Evolutionary conservation across 2,329 filamentous ascomycete genomes (phyloP), one percentile per base, ranked within the genome.

Genomic region (Fusarium compactum): DNA sequence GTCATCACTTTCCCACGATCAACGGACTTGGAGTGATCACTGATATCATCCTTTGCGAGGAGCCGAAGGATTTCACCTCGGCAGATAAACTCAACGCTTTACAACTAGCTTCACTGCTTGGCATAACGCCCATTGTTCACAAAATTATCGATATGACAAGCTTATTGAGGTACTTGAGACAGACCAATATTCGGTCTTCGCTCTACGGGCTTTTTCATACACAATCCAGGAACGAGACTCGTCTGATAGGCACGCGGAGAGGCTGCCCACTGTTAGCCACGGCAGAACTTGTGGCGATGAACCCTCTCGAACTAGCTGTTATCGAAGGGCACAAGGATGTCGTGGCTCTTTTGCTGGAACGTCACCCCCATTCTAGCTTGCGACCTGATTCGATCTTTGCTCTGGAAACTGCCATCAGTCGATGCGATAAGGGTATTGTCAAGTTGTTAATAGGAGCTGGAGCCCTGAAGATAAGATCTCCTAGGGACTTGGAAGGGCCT

Each of bases 41-140:
- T 2, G 24, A 27, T 29, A 11, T 65, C 2, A 1, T 32, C 2
- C 22, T 58, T 15, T 20, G 22, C 1, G 40, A 41, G n/a, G 15
- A 30, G 2, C 32, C 32, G 8, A 59, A 65, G 2, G 40, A 59
- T 15, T 18, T n/a, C 1, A 15, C 3, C 0, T 22, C 46, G 4
- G 32, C 41, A 8, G 45, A 8, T 4, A 16, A 16, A 15, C 27
- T 27, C 32, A 34, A 15, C n/a, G 16, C n/a, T 2, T 18, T 66
- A 3, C 62, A 66, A 11, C 18, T 66, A 14, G 63, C 55, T 11
- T 53, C 24, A n/a, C 16, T 66, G 1, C 43, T 66, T n/a, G 63
- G 62, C 11, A 10, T 61, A 12, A 11, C 16, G 3, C 3, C 62
- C 3, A 16, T 46, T 20, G 62, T 50, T 18, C n/a, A 25, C 6